Evolutionary conservation across 2,329 filamentous ascomycete species (phyloP), one percentile per base, ranked within the genome.

Genomic region (Pseudocercospora fuligena): DNA sequence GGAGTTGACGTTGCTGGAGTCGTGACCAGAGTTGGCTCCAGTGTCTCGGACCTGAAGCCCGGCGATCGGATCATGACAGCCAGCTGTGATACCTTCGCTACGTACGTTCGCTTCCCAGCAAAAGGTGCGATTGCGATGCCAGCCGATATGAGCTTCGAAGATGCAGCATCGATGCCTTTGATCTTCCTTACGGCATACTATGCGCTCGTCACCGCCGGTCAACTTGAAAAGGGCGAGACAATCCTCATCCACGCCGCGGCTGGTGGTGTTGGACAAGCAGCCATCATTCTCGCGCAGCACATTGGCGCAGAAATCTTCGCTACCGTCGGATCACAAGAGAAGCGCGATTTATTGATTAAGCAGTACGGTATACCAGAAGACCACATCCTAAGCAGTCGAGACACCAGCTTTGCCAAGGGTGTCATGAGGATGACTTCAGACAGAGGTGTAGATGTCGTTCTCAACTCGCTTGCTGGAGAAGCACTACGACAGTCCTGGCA

Each of bases 401-500:
- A 78, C 46, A 62, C 65, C 1, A 67, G 67, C 9, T 80, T 80
- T 60, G 72, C 61, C 21, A 27, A 47, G n/a, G 75, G 61, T 4
- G 62, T 80, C 3, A 58, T 64, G 66, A 72, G 16, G 19, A 65
- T 46, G 66, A 80, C 78, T 0, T 60, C 70, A 11, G 72, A 69
- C 16, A 54, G 57, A 6, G 79, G 79, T n/a, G 73, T 80, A 11
- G 77, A 81, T 66, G 75, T 80, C 5, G 67, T 79, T 5, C 66
- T 80, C 61, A 80, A 77, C 66, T 73, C 69, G 2, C 63, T 74
- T 14, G 56, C 70, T 1, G 78, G 78, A 0, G 67, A 75, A 19
- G 46, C 70, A 1, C 70, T 79, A 4, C 62, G 70, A 14, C 58
- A 68, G 27, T 70, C 70, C 2, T 78, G 73, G 74, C 60, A 72